These are phyloP conservation scores for Chrysoporthe cubensis DNA, from an alignment of 2,329 filamentous ascomycete genomes.

Conservation along the genomic window DNA sequence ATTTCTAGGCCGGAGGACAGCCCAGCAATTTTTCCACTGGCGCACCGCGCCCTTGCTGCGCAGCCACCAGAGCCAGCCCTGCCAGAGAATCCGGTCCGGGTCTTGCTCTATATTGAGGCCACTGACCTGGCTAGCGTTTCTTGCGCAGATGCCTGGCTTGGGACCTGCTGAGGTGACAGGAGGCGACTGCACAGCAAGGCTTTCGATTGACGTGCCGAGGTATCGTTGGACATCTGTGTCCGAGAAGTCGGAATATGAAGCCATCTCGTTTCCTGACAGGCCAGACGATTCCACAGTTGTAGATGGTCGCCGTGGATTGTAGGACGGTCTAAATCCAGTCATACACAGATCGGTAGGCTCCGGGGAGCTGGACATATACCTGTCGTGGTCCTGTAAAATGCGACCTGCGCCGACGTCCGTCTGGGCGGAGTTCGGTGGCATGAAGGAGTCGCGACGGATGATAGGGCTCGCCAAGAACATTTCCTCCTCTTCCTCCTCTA, in stretches of 20 bases:
- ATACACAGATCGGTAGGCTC: conserved; percentile 54
- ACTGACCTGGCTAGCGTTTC: conserved; percentile 68
- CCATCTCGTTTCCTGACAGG: conserved; percentile 66
- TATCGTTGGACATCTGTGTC: conserved; percentile 62
- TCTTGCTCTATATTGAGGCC: conserved; percentile 63
- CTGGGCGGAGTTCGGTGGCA: conserved; percentile 29
- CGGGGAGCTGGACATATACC: conserved; percentile 62
- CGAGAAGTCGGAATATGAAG: conserved; percentile 86
- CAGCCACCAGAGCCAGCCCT: conserved; percentile 85
- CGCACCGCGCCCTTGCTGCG: conserved; percentile 81
- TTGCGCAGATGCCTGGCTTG: conserved; percentile 44
- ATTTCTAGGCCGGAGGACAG: conserved; percentile 82
- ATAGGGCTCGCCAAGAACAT: conserved; percentile 73
- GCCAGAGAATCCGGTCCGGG: conserved; percentile 88
- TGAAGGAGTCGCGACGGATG: conserved; percentile 52
- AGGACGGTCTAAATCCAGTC: conserved; percentile 55
- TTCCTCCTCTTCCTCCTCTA: conserved; percentile 87
- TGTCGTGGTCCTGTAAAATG: conserved; percentile 43
- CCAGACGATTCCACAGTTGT: conserved; percentile 64
- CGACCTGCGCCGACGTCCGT: conserved; percentile 27
- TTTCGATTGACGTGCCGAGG: conserved; percentile 57
- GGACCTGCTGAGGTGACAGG: conserved; percentile 33
- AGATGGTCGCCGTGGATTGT: conserved; percentile 37
- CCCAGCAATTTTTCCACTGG: conserved; percentile 96
- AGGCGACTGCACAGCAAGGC: conserved; percentile 47